Base-by-base conservation (phyloP, 1,284 basidiomycete species). In the Apiotrichum sp. region DNA sequence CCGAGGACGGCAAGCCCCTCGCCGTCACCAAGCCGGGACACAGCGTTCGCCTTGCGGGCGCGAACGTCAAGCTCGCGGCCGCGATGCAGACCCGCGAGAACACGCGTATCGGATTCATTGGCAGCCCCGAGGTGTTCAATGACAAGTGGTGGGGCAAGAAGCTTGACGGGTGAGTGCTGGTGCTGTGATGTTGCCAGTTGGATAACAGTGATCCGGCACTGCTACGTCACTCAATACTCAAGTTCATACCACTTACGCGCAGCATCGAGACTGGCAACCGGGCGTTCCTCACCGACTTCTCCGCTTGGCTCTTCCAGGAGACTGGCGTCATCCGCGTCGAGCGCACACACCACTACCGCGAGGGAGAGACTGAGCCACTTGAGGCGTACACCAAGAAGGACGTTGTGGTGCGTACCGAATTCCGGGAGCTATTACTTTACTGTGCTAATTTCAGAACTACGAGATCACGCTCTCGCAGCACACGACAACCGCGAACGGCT, bases 231-330 rank as follows among this genome's bases (percentile, higher is more conserved):
- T 10, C 33, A 7, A 9, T 31, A 16, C 13, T 4, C 46, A 33
- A 11, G 13, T 31, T 32, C 44, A 41, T 38, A 13, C 9, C 11
- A 10, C 35, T 38, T 4, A 38, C 22, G 8, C 35, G 14, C 53
- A 70, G 70, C 14, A 77, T 80, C 11, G 78, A 81, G 57, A 84
- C 86, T 1, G 88, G 87, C 11, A 98, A 98, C 72, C 76, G 78
- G 13, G 82, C 82, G 44, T 86, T 97, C 56, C 81, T 80, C 3
- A 75, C 80, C 47, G 90, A 95, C 65, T 74, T 98, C 50, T 82
- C 86, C 2, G 81, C 83, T 22, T 98, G 95, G 95, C 83, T 87
- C 2, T 96, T 98, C 84, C 89, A 93, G 68, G 88, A 96, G 75
- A 82, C 83, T 0, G 81, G 84, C 5, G 88, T 91, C 6, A 78